These are phyloP conservation scores for Penicillium waksmanii DNA, from an alignment of 495 filamentous ascomycete species.

Conservation along the genomic window DNA sequence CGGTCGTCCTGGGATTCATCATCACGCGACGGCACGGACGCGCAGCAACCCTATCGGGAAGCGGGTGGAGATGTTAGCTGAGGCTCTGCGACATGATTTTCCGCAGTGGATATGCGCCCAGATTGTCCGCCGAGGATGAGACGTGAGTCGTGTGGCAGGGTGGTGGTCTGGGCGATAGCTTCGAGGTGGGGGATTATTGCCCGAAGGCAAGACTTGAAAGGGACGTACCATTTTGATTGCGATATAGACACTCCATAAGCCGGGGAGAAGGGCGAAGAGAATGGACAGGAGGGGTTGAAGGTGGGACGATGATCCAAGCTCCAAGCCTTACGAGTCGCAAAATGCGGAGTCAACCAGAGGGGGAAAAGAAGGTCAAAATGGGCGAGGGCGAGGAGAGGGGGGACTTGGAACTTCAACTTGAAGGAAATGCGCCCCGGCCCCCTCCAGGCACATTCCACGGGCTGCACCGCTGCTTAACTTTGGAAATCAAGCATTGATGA, in stretches of 20 bases:
- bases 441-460: too few relatives aligned
- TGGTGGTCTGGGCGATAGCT: not conserved
- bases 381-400: too few relatives aligned
- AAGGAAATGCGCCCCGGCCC: too few relatives aligned
- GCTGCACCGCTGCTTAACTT: not conserved
- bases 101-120: not conserved
- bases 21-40: constrained; percentile 43
- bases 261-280: constrained; percentile 2
- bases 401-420: too few relatives aligned
- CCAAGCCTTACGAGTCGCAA: not conserved
- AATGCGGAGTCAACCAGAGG: not conserved
- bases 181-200: not conserved
- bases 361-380: too few relatives aligned
- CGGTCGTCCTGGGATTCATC: constrained; percentile 22
- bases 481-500: constrained; percentile 11
- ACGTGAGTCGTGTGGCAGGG: constrained; percentile 2
- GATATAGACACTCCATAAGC: constrained; percentile 23
- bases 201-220: not conserved
- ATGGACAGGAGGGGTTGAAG: not conserved
- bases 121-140: not conserved
- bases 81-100: not conserved
- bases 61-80: constrained; percentile 10
- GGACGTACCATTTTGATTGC: constrained; percentile 37
- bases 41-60: constrained; percentile 42
- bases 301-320: not conserved